Percentiles rank a stretch among this genome's conserved stretches.
These are phyloP conservation scores for Kalanchoe fedtschenkoi DNA, from an alignment of 164 flowering plant genomes.

Conservation along the genomic window DNA sequence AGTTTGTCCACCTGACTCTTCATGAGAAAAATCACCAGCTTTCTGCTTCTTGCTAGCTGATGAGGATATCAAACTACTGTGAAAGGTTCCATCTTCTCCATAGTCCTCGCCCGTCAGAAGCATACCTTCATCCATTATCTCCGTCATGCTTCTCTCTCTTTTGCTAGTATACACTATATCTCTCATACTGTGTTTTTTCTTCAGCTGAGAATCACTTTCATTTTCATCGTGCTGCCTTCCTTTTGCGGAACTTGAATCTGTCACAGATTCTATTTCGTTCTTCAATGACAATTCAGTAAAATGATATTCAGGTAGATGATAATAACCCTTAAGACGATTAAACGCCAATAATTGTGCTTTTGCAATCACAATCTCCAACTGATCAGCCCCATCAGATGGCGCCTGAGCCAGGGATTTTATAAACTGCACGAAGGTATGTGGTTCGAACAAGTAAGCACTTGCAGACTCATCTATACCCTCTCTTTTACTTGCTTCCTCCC, in stretches of 20 bases:
- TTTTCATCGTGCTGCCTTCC: constrained; percentile 8
- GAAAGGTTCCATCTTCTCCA: constrained; percentile 13
- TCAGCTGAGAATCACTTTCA: constrained; percentile 15
- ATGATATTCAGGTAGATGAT: constrained; percentile 25
- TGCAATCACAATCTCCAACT: constrained; percentile 34
- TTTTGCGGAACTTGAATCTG: not conserved
- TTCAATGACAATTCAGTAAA: constrained; percentile 22
- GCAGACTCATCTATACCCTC: constrained; percentile 26
- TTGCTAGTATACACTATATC: constrained; percentile 24
- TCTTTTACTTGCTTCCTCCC: constrained; percentile 29
- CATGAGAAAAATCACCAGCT: constrained; percentile 14
- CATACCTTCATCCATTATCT: constrained; percentile 23
- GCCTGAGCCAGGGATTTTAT: constrained; percentile 30
- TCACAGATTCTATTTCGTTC: constrained; percentile 14
- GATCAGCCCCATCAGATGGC: constrained; percentile 24
- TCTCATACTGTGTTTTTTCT: constrained; percentile 29
- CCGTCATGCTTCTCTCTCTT: constrained; percentile 34
- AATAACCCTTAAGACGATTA: constrained; percentile 32
- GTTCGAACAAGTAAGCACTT: constrained; percentile 23
- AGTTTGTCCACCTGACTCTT: constrained; percentile 12
- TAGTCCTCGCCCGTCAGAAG: constrained; percentile 19
- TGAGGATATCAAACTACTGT: constrained; percentile 11
- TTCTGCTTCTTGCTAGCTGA: constrained; percentile 20
- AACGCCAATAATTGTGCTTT: constrained; percentile 46
- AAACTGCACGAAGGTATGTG: constrained; percentile 31